Evolutionary conservation across 2,329 filamentous ascomycete species (phyloP).

Genomic region (Domatiomyces globalis): DNA sequence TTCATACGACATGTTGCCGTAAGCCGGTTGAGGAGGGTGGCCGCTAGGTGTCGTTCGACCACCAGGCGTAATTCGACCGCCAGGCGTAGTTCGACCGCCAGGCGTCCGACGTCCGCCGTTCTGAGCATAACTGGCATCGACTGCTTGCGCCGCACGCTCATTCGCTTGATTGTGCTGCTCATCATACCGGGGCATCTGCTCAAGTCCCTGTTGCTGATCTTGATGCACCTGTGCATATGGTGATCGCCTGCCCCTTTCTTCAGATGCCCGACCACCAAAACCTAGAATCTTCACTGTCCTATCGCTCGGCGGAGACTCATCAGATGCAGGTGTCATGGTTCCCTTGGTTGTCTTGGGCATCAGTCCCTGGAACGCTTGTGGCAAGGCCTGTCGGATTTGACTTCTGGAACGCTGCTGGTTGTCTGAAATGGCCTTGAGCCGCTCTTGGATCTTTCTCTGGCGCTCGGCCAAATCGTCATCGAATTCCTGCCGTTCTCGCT

Average conservation of each 20-base stretch:
- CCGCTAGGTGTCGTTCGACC: not conserved
- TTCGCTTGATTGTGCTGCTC: not conserved
- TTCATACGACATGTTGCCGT: slow-evolving; percentile 3
- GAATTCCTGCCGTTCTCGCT: slow-evolving; percentile 35
- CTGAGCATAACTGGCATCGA: not conserved
- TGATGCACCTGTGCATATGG: slow-evolving; percentile 1
- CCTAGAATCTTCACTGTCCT: slow-evolving; percentile 27
- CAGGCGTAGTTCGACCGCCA: not conserved
- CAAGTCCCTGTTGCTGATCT: not conserved
- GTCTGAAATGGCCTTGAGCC: slow-evolving; percentile 30
- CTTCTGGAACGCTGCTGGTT: slow-evolving; percentile 16
- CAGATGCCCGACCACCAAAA: slow-evolving; percentile 14
- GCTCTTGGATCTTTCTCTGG: slow-evolving; percentile 34
- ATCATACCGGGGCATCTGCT: not conserved
- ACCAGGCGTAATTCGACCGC: not conserved
- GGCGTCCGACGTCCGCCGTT: slow-evolving; percentile 1
- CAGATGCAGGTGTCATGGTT: slow-evolving; percentile 19
- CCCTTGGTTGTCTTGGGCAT: slow-evolving; percentile 29
- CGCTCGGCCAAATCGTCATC: slow-evolving; percentile 35
- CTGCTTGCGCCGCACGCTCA: not conserved
- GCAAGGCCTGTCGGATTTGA: slow-evolving; percentile 1
- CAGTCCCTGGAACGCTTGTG: slow-evolving; percentile 30
- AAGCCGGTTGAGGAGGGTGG: not conserved
- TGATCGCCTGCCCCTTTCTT: slow-evolving; percentile 4
- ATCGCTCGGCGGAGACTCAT: slow-evolving; percentile 23